Evolutionary conservation across 164 flowering plant genomes (phyloP).

Genomic region (Piper longum): DNA sequence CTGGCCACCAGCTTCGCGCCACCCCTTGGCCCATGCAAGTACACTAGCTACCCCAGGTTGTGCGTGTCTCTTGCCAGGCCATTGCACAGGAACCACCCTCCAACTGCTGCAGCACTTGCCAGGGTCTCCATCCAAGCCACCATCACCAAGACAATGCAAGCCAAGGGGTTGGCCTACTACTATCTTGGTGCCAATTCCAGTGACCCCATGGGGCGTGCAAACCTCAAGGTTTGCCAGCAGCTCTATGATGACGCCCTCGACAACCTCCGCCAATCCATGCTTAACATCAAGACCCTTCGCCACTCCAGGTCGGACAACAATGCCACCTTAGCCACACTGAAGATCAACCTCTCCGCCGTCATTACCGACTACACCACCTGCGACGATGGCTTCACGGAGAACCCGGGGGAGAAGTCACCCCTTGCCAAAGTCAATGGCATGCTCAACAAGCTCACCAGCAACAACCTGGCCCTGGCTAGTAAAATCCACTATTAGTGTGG

Average conservation of each 20-base stretch:
- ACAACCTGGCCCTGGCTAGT: constrained; percentile 3
- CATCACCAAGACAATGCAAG: background rate
- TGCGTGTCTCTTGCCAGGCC: constrained; percentile 3
- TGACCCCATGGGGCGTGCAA: background rate
- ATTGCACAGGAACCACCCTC: background rate
- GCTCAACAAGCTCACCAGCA: constrained; percentile 4
- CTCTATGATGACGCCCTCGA: constrained; percentile 4
- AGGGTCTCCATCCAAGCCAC: constrained; percentile 1
- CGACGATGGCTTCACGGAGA: constrained; percentile 1
- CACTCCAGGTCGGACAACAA: background rate
- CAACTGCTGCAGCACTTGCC: background rate
- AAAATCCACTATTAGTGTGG: background rate
- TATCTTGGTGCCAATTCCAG: background rate
- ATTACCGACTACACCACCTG: constrained; percentile 4
- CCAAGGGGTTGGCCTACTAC: background rate
- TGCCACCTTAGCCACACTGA: constrained; percentile 5
- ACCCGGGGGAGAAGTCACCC: constrained; percentile 2
- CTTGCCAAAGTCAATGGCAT: background rate
- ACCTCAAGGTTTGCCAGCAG: constrained; percentile 1
- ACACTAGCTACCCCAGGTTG: constrained; percentile 7
- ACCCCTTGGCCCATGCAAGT: background rate
- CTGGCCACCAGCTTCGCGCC: background rate
- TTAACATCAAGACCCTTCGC: background rate
- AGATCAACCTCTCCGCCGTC: constrained; percentile 16
- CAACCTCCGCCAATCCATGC: background rate